Conservation (phyloP, 202 grass and related monocot species). For the Elaeis oleifera region DNA sequence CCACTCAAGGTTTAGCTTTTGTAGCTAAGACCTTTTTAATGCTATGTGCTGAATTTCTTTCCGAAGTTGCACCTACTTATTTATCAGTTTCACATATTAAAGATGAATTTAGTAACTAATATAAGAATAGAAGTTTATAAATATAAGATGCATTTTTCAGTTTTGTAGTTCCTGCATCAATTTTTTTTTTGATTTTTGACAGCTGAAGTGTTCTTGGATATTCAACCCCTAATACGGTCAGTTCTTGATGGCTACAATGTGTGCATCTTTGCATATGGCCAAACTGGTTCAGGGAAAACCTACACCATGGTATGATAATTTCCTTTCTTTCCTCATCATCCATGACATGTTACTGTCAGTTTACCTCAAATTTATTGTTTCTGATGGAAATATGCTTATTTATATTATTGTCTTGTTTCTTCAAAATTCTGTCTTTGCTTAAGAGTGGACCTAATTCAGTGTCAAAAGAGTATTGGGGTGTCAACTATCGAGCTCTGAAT, state of each 20-base stretch:
- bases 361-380: conserved; percentile 11
- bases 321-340: background rate
- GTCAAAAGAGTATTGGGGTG: conserved; percentile 89
- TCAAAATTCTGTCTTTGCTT: conserved; percentile 7
- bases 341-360: background rate
- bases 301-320: conserved; percentile 72
- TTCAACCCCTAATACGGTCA: conserved; percentile 81
- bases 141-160: too few relatives aligned
- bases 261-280: conserved; percentile 98
- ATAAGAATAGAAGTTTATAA: too few relatives aligned
- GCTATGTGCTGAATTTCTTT: too few relatives aligned
- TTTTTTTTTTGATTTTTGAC: conserved; percentile 8
- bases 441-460: conserved; percentile 73
- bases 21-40: background rate
- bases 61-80: too few relatives aligned
- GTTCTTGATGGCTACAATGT: conserved; percentile 92
- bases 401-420: background rate
- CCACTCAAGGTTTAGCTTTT: conserved; percentile 68
- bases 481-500: conserved; percentile 91
- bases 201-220: conserved; percentile 81
- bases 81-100: too few relatives aligned
- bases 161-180: too few relatives aligned
- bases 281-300: conserved; percentile 97
- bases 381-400: conserved; percentile 19
- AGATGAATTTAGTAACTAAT: too few relatives aligned